A percentile compares a stretch with the other conserved stretches of the same genome.
Conservation (phyloP, 306 rosid genomes). For the Mucuna pruriens region DNA sequence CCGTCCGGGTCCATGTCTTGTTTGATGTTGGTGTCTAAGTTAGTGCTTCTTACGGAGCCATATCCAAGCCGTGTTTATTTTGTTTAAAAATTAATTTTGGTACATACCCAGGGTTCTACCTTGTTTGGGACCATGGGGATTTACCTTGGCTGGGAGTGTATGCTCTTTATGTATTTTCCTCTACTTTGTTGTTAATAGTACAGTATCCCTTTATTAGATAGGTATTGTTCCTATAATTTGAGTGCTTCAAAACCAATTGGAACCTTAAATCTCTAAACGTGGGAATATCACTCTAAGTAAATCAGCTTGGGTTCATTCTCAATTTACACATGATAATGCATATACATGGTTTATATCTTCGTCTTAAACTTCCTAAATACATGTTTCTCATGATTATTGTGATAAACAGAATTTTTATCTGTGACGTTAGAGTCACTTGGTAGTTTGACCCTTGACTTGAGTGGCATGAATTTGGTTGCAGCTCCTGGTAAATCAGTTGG, state of each 20-base stretch:
- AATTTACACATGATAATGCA: background rate
- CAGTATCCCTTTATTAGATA: too few species aligned
- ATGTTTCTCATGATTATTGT: background rate
- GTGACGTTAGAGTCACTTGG: background rate
- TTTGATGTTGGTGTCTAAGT: too few species aligned
- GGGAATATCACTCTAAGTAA: background rate
- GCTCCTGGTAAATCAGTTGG: slow-evolving; percentile 86
- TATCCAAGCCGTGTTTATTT: too few species aligned
- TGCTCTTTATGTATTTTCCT: too few species aligned
- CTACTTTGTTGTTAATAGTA: too few species aligned
- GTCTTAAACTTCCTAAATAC: background rate
- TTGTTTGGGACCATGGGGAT: background rate
- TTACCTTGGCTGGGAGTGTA: background rate
- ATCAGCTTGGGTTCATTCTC: slow-evolving; percentile 20
- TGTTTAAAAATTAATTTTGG: background rate
- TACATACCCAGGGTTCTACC: background rate
- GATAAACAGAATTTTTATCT: background rate
- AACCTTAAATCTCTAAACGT: background rate
- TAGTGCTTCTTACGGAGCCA: too few species aligned
- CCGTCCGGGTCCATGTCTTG: too few species aligned
- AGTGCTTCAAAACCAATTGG: background rate
- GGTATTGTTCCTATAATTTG: background rate
- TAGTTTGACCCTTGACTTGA: slow-evolving; percentile 3
- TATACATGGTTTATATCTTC: background rate
- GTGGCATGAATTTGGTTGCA: slow-evolving; percentile 42